Percentiles rank a stretch among this genome's conserved stretches.
These are phyloP conservation scores for Calamus simplicifolius DNA, from an alignment of 176 grass and related monocot genomes.

Conservation along the genomic window DNA sequence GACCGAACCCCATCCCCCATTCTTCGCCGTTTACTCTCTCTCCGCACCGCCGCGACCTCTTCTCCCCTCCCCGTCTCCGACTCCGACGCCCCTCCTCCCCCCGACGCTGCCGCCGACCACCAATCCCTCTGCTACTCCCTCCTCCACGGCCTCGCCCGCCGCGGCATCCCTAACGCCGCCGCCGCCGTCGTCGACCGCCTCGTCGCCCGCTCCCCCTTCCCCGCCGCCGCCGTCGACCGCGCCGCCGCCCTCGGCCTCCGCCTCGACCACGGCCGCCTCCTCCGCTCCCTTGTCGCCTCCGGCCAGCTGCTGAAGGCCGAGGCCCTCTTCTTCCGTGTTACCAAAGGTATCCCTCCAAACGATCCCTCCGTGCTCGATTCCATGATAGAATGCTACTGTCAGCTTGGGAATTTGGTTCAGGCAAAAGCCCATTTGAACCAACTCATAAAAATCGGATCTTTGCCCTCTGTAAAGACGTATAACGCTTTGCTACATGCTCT, in stretches of 20 bases:
- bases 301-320: slow-evolving; percentile 8
- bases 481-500: slow-evolving; percentile 1
- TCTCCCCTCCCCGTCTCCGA: slow-evolving; percentile 1
- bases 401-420: slow-evolving; percentile 10
- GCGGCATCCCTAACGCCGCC: slow-evolving; percentile 3
- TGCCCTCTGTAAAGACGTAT: slow-evolving; percentile 17
- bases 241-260: slow-evolving; percentile 10
- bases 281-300: slow-evolving; percentile 10
- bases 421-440: slow-evolving; percentile 14
- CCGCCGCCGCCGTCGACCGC: no score
- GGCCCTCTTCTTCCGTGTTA: neutral
- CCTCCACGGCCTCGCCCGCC: slow-evolving; percentile 13
- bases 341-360: slow-evolving; percentile 2
- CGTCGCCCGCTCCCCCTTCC: neutral
- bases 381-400: slow-evolving; percentile 11
- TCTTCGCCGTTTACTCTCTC: no score
- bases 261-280: neutral
- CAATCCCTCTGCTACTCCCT: slow-evolving; percentile 10
- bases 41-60: no score
- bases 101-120: neutral
- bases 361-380: slow-evolving; percentile 18
- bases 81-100: neutral
- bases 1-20: no score
- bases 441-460: slow-evolving; percentile 21
- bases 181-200: neutral